These are phyloP conservation scores for Apium graveolens DNA, from an alignment of 129 eudicot species.

Conservation along the genomic window DNA sequence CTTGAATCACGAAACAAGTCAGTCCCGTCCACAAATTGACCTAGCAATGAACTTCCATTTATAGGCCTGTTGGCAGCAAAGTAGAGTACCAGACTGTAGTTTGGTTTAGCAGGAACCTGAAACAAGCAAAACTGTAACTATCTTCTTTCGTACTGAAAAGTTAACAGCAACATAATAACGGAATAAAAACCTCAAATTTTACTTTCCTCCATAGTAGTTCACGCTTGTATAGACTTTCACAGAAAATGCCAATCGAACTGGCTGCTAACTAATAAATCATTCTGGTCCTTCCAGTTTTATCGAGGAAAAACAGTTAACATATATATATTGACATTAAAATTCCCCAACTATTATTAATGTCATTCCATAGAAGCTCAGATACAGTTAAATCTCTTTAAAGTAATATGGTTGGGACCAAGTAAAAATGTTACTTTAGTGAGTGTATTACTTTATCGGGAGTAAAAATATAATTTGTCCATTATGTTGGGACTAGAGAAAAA, in stretches of 20 bases:
- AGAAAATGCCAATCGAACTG: neutral
- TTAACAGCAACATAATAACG: neutral
- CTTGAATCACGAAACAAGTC: slow-evolving; percentile 88
- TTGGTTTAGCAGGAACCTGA: slow-evolving; percentile 94
- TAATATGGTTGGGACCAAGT: too few species aligned
- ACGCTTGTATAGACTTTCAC: neutral
- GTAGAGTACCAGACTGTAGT: slow-evolving; percentile 88
- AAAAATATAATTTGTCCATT: too few species aligned
- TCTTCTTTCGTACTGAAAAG: neutral
- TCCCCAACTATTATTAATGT: neutral
- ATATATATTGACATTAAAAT: neutral
- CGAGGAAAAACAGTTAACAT: neutral
- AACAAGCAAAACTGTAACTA: neutral
- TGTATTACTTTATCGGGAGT: too few species aligned
- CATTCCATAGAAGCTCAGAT: neutral
- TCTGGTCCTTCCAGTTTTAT: neutral
- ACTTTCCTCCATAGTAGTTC: neutral
- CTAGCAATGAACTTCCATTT: slow-evolving; percentile 61
- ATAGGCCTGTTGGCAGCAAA: slow-evolving; percentile 93
- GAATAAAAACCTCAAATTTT: neutral
- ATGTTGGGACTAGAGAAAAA: too few species aligned
- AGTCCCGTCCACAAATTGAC: slow-evolving; percentile 77
- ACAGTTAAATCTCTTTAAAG: too few species aligned
- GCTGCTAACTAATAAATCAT: neutral
- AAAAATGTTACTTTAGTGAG: too few species aligned